Conservation (phyloP, 257 asterid species). For the Scutellaria barbata region DNA sequence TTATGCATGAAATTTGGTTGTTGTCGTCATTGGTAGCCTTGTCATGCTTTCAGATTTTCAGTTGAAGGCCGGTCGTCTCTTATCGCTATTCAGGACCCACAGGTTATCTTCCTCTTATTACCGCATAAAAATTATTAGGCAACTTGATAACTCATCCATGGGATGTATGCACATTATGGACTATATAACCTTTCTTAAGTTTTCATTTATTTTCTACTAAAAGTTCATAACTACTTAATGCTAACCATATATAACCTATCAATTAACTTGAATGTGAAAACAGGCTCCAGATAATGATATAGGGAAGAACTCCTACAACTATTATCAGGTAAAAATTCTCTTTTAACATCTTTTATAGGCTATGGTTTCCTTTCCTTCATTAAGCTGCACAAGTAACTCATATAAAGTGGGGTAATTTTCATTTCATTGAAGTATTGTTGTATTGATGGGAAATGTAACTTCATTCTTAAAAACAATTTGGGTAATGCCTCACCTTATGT, state of each 20-base stretch:
- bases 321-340: constrained; percentile 63
- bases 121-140: not conserved
- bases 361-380: constrained; percentile 17
- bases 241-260: not conserved
- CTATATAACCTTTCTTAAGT: no score
- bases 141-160: constrained; percentile 12
- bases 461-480: constrained; percentile 7
- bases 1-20: not conserved
- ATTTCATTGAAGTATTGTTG: not conserved
- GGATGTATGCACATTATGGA: not conserved
- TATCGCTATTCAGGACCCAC: constrained; percentile 93
- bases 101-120: constrained; percentile 53
- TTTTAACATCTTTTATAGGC: not conserved
- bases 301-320: constrained; percentile 91
- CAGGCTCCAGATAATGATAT: constrained; percentile 94
- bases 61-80: constrained; percentile 60
- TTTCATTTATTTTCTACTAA: not conserved
- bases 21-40: not conserved
- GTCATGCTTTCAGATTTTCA: constrained; percentile 60
- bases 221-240: not conserved
- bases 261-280: constrained; percentile 34
- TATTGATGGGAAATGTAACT: not conserved
- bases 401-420: not conserved
- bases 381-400: not conserved
- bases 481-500: not conserved